Base-by-base conservation (phyloP, 2,329 filamentous ascomycete species). In the Blumeria graminis region DNA sequence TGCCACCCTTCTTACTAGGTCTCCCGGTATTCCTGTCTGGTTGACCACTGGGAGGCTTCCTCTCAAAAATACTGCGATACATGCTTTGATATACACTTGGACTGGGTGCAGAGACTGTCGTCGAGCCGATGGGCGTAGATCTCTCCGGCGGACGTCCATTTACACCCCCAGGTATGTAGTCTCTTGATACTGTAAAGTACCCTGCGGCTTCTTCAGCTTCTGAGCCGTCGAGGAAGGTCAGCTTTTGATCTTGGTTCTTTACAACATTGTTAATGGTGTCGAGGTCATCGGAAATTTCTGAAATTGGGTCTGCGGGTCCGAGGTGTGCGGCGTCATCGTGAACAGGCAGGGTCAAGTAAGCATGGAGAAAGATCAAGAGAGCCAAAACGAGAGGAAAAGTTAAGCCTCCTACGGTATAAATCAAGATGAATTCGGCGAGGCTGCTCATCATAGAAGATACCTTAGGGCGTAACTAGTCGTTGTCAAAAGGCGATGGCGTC, bases 41-140 rank as follows among this genome's bases (percentile, higher is more conserved):
- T 61, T 64, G 65, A 48, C 62, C 64, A 36, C 62, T 61, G 18
- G 55, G 62, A 72, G 79, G 63, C 64, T 83, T 89, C 64, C 90
- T 78, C 63, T 94, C 88, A 67, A 98, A 96, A 59, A 98, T 83
- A 68, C 85, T 94, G 66, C 88, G 76, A 70, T 98, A 98, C 87
- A 98, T 95, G 68, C 84, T 84, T 75, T 96, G 92, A 69, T 96
- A 96, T 39, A 98, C 90, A 67, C 90, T 95, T 57, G 85, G 88
- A 65, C 87, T 94, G 57, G 88, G 84, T 45, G 84, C 74, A 36
- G 82, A 79, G 48, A 92, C 80, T 14, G 84, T 82, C 55, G 77
- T 70, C 57, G 84, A 81, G 16, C 86, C 87, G 11, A 86, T 78
- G 6, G 88, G 86, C 0, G 86, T 90, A 35, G 81, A 79, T 58